These are phyloP conservation scores for Ceratocystis harringtonii DNA, from an alignment of 2,329 filamentous ascomycete species.

Conservation along the genomic window DNA sequence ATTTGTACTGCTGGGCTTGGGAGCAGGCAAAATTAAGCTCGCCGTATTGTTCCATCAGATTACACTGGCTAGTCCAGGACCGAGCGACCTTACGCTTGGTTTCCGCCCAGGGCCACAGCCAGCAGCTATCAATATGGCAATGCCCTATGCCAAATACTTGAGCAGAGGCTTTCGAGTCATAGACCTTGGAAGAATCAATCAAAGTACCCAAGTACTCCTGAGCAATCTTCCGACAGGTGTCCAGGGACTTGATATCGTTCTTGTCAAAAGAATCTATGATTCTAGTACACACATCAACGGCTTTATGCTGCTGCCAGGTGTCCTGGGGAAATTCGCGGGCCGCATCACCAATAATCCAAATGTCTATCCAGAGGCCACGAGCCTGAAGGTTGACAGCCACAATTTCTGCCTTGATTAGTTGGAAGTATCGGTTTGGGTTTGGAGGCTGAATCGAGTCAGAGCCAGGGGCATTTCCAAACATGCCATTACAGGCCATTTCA, in stretches of 20 bases:
- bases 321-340: conserved; percentile 80
- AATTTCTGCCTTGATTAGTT: conserved; percentile 64
- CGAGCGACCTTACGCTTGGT: conserved; percentile 92
- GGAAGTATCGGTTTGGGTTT: conserved; percentile 67
- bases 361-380: conserved; percentile 72
- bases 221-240: conserved; percentile 68
- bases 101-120: conserved; percentile 97
- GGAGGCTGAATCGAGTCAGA: conserved; percentile 83
- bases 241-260: conserved; percentile 61
- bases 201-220: conserved; percentile 66
- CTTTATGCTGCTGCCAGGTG: conserved; percentile 78
- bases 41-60: conserved; percentile 86
- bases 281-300: conserved; percentile 65
- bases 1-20: conserved; percentile 95
- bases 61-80: conserved; percentile 93
- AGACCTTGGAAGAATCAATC: conserved; percentile 72
- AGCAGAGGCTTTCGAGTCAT: conserved; percentile 56
- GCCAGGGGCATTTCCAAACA: conserved; percentile 85
- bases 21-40: conserved; percentile 88
- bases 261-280: conserved; percentile 86
- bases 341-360: conserved; percentile 90
- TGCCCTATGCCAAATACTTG: conserved; percentile 84
- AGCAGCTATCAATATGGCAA: conserved; percentile 96
- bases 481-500: conserved; percentile 96
- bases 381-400: conserved; percentile 79